Conservation (phyloP, 2,329 filamentous ascomycete species). For the Trichothecium sympodiale region DNA sequence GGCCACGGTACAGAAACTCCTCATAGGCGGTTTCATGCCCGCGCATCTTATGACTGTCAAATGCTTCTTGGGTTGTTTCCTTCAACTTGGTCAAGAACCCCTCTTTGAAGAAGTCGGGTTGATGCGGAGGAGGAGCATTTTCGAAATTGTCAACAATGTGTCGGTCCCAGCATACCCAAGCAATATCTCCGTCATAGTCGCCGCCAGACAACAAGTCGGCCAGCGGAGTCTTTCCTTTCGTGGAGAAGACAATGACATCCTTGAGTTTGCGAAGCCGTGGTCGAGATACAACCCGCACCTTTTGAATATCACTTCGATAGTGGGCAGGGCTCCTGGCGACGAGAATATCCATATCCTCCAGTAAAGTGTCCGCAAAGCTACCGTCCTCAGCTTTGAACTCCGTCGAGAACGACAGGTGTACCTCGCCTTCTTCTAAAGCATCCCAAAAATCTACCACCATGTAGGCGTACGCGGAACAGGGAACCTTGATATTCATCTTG, state of each 20-base stretch:
- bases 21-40: constrained; percentile 13
- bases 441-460: constrained; percentile 60
- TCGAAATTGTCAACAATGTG: constrained; percentile 54
- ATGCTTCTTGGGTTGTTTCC: no score
- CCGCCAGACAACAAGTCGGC: constrained; percentile 66
- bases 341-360: constrained; percentile 50
- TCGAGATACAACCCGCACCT: constrained; percentile 47
- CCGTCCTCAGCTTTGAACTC: constrained; percentile 40
- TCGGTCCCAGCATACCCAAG: constrained; percentile 68
- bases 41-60: no score
- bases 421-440: constrained; percentile 48
- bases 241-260: constrained; percentile 71
- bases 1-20: constrained; percentile 39
- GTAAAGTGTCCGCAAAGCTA: constrained; percentile 37
- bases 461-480: constrained; percentile 48
- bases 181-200: constrained; percentile 71
- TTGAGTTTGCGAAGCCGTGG: constrained; percentile 54
- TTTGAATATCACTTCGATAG: constrained; percentile 62
- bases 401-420: constrained; percentile 58
- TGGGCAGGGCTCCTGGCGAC: constrained; percentile 62
- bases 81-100: constrained; percentile 38
- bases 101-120: constrained; percentile 29
- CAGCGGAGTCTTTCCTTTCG: constrained; percentile 47
- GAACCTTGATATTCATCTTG: constrained; percentile 49
- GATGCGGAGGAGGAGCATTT: constrained; percentile 34